These are phyloP conservation scores for Colletotrichum sublineola DNA, from an alignment of 2,329 filamentous ascomycete genomes.

Conservation along the genomic window DNA sequence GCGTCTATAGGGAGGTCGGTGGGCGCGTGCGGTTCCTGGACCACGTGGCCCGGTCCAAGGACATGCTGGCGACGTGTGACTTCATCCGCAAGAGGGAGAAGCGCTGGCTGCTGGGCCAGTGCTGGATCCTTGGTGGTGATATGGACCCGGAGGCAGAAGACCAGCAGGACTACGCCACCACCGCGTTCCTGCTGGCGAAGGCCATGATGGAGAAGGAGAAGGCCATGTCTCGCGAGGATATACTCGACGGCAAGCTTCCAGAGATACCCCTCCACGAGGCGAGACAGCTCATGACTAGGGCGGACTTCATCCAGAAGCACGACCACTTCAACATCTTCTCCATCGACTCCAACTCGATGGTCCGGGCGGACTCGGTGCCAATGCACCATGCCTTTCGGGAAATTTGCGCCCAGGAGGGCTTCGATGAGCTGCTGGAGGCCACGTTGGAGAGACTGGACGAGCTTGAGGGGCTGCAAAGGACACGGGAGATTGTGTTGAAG, in stretches of 20 bases:
- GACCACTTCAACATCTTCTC: constrained; percentile 71
- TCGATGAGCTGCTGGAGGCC: constrained; percentile 65
- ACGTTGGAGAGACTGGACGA: constrained; percentile 66
- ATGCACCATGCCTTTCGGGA: constrained; percentile 71
- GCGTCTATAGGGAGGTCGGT: constrained; percentile 67
- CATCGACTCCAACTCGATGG: constrained; percentile 67
- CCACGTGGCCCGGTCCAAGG: constrained; percentile 63
- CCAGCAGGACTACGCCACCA: constrained; percentile 69
- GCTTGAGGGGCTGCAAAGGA: constrained; percentile 66
- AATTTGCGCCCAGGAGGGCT: constrained; percentile 62
- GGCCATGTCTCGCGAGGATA: constrained; percentile 45
- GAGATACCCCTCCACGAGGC: constrained; percentile 63
- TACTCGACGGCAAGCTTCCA: constrained; percentile 60
- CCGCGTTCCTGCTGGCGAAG: constrained; percentile 71
- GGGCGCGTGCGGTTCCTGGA: constrained; percentile 67
- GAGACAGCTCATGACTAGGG: constrained; percentile 67
- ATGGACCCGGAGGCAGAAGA: constrained; percentile 79
- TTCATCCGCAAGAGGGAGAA: constrained; percentile 76
- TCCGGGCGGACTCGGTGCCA: constrained; percentile 68
- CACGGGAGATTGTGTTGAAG: constrained; percentile 69
- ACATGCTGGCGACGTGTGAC: constrained; percentile 66
- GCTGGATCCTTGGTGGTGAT: constrained; percentile 77
- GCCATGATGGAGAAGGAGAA: constrained; percentile 65
- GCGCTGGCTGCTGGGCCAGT: constrained; percentile 81
- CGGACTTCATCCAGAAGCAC: constrained; percentile 69